Evolutionary conservation across 2,329 filamentous ascomycete genomes (phyloP).

Genomic region (Cytospora mali): DNA sequence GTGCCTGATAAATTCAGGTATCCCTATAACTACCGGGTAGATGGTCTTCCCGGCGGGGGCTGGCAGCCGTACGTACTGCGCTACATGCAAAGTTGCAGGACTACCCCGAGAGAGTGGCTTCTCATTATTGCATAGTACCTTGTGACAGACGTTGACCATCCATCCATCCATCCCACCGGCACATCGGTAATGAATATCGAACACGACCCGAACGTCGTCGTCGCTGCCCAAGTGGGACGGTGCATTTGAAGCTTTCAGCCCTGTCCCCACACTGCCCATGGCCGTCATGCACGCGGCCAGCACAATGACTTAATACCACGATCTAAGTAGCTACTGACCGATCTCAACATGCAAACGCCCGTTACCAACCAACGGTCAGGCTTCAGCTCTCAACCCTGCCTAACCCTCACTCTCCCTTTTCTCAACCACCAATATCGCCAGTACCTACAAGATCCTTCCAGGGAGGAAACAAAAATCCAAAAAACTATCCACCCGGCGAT

Average conservation of each 20-base stretch:
- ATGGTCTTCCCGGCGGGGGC: no score
- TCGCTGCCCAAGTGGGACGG: slow-evolving; percentile 1
- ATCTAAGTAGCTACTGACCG: no score
- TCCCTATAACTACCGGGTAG: no score
- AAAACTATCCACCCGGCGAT: background rate
- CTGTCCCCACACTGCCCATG: background rate
- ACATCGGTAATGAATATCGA: background rate
- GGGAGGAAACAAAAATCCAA: background rate
- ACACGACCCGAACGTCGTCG: background rate
- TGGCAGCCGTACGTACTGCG: no score
- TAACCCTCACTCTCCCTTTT: background rate
- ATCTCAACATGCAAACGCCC: no score
- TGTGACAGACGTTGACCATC: background rate
- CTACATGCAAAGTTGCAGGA: background rate
- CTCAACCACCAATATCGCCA: no score
- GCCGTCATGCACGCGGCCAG: background rate
- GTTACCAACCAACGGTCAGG: no score
- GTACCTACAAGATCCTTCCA: background rate
- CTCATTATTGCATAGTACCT: background rate
- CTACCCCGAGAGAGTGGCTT: background rate
- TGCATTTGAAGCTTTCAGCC: background rate
- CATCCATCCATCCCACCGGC: background rate
- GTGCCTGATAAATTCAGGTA: no score
- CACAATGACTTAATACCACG: no score
- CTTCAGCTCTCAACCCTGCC: no score